phyloP scores from a whole-genome alignment of 352 stramenopile species.

The Phytophthora pluvialis region DNA sequence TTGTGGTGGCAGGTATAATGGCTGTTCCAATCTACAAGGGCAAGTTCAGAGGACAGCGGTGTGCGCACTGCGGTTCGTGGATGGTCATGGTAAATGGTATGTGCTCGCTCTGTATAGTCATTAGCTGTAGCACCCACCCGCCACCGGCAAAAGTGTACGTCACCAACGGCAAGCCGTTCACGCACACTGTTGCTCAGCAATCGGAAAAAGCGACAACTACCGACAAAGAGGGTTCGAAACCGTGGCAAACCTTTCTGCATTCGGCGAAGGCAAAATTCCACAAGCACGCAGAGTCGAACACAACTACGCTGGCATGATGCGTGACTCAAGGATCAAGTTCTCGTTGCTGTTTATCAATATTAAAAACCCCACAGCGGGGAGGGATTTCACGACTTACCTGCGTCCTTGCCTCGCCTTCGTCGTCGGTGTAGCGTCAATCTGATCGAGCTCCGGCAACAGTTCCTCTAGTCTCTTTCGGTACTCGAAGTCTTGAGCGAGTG shows the following conservation, averaged over 20 bases:
- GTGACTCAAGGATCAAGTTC: neutral
- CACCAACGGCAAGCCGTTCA: conserved; percentile 45
- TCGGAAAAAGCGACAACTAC: neutral
- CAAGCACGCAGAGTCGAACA: conserved; percentile 14
- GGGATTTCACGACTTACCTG: conserved; percentile 17
- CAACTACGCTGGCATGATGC: conserved; percentile 20
- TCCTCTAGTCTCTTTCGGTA: conserved; percentile 94
- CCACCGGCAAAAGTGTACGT: conserved; percentile 66
- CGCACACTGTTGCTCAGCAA: conserved; percentile 8
- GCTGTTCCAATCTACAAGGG: conserved; percentile 65
- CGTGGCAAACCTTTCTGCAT: conserved; percentile 22
- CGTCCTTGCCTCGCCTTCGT: conserved; percentile 55
- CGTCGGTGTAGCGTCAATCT: conserved; percentile 94
- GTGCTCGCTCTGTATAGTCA: conserved; percentile 61
- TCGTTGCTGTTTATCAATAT: conserved; percentile 2
- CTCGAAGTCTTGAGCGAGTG: conserved; percentile 92
- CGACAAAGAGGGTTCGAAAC: neutral
- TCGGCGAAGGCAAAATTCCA: conserved; percentile 30
- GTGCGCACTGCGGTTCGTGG: conserved; percentile 75
- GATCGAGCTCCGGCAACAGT: conserved; percentile 90
- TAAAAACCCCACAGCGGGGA: neutral
- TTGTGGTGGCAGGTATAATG: conserved; percentile 27
- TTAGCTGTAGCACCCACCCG: conserved; percentile 57
- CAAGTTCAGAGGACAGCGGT: conserved; percentile 51
- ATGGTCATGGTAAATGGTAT: conserved; percentile 57